A percentile compares a stretch with the other conserved stretches of the same genome.
phyloP scores from a whole-genome alignment of 768 basidiomycete species.

The Kwoniella sp. region DNA sequence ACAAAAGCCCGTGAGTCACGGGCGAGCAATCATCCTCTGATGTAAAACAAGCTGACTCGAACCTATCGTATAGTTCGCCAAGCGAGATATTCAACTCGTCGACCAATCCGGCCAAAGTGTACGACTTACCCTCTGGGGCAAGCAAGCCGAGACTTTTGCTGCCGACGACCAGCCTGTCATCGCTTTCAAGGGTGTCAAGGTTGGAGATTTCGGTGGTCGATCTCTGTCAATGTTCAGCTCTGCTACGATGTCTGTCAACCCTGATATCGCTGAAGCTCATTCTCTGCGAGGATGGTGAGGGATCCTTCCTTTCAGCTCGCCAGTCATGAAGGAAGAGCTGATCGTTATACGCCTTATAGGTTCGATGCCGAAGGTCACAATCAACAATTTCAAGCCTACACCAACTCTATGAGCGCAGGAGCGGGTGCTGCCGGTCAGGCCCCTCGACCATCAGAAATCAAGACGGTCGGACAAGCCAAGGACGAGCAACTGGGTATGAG shows the following conservation, averaged over 20 bases:
- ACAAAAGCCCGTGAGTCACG: slow-evolving; percentile 64
- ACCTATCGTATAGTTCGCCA: slow-evolving; percentile 65
- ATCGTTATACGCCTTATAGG: slow-evolving; percentile 40
- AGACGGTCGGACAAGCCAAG: slow-evolving; percentile 75
- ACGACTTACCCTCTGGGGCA: slow-evolving; percentile 91
- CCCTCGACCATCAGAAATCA: slow-evolving; percentile 68
- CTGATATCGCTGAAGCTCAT: slow-evolving; percentile 89
- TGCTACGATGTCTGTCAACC: slow-evolving; percentile 79
- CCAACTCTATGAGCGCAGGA: slow-evolving; percentile 55
- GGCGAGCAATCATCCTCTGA: neutral
- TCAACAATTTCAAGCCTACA: slow-evolving; percentile 72
- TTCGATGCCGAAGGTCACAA: slow-evolving; percentile 72
- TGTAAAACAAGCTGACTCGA: slow-evolving; percentile 15
- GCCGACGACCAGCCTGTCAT: slow-evolving; percentile 68
- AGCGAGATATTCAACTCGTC: slow-evolving; percentile 85
- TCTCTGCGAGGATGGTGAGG: slow-evolving; percentile 78
- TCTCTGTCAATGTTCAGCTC: slow-evolving; percentile 80
- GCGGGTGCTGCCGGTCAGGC: slow-evolving; percentile 8
- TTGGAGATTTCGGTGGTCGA: slow-evolving; percentile 89
- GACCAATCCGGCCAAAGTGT: slow-evolving; percentile 78
- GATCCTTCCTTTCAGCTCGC: neutral
- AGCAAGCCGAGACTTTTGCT: slow-evolving; percentile 81
- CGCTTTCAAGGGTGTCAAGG: slow-evolving; percentile 91
- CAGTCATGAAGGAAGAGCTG: too few species aligned
- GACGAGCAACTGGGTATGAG: slow-evolving; percentile 71